Evolutionary conservation across 345 rosid species (phyloP), one percentile per base, ranked within the genome.

Genomic region (Carallia brachiata): DNA sequence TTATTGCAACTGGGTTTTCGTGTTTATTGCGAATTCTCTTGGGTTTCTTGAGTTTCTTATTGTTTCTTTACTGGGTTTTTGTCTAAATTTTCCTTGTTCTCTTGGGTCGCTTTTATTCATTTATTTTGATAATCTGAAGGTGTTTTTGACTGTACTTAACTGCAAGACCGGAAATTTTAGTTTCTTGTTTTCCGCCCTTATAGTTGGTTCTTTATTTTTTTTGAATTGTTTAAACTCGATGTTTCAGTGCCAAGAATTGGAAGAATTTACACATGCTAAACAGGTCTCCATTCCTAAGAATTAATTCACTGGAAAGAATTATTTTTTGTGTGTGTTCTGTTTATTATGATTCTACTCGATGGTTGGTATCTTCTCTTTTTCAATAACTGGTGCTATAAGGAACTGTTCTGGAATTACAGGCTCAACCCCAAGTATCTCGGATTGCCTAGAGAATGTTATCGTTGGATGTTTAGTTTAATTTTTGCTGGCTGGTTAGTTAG

Each of bases 71-170:
- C 4, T 1, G 34, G 34, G 34, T 32, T 32, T 32, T 32, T 32
- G 34, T 32, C 34, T 32, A 1, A 23, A 32, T 32, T 32, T 32
- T 32, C 34, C 34, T 32, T 32, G 36, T 37, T 39, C 6, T 59
- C 34, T 65, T 64, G 69, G 61, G 61, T 27, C 30, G 50, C 19
- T 60, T 13, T 61, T 58, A 30, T 10, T 32, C 34, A 32, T 32
- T 32, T 39, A 37, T 18, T 37, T 44, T 62, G 66, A 34, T 58
- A 54, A 48, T 68, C 63, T 70, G 28, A 56, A 63, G 55, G 48
- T 54, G 36, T 23, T 40, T 17, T 65, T 65, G 70, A 75, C 71
- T 59, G 62, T 4, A 55, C 71, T 76, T 71, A 71, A 54, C 44
- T 19, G 47, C n/a, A 71, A 9, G 65, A 10, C 62, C 18, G 39